Evolutionary conservation across 495 filamentous ascomycete genomes (phyloP).

Genomic region (Aspergillus biplanus): DNA sequence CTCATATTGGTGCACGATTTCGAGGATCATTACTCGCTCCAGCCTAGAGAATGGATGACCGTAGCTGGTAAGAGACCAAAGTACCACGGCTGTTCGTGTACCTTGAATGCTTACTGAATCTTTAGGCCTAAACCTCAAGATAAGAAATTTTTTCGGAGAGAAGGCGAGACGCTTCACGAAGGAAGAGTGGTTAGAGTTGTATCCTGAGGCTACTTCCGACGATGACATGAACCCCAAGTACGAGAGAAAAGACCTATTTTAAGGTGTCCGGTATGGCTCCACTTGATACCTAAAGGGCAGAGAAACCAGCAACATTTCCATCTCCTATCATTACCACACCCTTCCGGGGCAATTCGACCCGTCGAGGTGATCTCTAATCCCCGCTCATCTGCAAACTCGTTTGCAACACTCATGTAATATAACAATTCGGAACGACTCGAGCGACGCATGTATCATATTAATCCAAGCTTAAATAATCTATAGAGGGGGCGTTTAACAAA

Average conservation of each 20-base stretch:
- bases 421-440: too few species aligned
- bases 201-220: background rate
- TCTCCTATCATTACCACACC: too few species aligned
- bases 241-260: background rate
- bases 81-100: background rate
- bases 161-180: conserved; percentile 4
- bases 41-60: background rate
- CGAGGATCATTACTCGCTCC: conserved; percentile 7
- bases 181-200: background rate
- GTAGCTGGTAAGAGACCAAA: background rate
- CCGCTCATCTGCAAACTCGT: too few species aligned
- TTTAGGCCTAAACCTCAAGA: background rate
- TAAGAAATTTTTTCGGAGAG: background rate
- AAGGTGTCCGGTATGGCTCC: too few species aligned
- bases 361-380: too few species aligned
- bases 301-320: too few species aligned
- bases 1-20: background rate
- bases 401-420: too few species aligned
- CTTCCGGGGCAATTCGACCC: too few species aligned
- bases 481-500: too few species aligned
- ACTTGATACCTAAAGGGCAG: too few species aligned
- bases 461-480: too few species aligned
- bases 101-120: background rate
- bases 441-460: too few species aligned
- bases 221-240: conserved; percentile 3